Evolutionary conservation across 805 yeast species (phyloP).

Genomic region (Priceomyces carsonii): DNA sequence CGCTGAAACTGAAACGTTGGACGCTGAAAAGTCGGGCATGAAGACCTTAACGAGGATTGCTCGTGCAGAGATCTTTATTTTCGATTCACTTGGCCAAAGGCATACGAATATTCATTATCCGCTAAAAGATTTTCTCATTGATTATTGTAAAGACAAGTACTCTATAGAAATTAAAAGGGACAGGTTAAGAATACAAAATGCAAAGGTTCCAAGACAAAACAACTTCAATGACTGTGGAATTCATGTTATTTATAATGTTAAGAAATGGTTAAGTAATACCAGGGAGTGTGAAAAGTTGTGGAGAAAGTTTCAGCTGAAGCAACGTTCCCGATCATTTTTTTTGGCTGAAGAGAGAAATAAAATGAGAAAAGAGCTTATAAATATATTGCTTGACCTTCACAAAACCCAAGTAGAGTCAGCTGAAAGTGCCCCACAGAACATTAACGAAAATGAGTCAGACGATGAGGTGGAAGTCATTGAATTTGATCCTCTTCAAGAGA

Average conservation of each 20-base stretch:
- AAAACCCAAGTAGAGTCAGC: conserved; percentile 12
- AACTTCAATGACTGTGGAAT: conserved; percentile 95
- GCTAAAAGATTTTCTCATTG: conserved; percentile 57
- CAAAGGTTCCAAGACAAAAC: conserved; percentile 76
- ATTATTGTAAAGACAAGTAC: conserved; percentile 69
- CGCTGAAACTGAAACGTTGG: too few relatives aligned
- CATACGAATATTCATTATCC: conserved; percentile 55
- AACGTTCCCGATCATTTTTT: conserved; percentile 19
- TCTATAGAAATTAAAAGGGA: conserved; percentile 44
- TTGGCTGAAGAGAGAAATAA: conserved; percentile 27
- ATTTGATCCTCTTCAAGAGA: conserved; percentile 8
- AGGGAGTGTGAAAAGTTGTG: conserved; percentile 50
- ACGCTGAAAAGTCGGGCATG: conserved; percentile 1
- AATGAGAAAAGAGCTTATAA: conserved; percentile 27
- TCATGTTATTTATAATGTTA: conserved; percentile 76
- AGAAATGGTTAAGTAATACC: conserved; percentile 55
- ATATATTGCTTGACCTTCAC: conserved; percentile 23
- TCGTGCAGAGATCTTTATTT: conserved; percentile 50
- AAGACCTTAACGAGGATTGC: conserved; percentile 5
- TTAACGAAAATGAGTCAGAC: conserved; percentile 11
- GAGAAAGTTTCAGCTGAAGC: conserved; percentile 25
- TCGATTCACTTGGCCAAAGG: conserved; percentile 74
- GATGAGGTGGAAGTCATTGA: conserved; percentile 21
- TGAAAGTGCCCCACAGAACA: neutral
- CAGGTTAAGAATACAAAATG: conserved; percentile 49